These are phyloP conservation scores for Colletotrichum sp. DNA, from an alignment of 2,329 filamentous ascomycete species.

Conservation along the genomic window DNA sequence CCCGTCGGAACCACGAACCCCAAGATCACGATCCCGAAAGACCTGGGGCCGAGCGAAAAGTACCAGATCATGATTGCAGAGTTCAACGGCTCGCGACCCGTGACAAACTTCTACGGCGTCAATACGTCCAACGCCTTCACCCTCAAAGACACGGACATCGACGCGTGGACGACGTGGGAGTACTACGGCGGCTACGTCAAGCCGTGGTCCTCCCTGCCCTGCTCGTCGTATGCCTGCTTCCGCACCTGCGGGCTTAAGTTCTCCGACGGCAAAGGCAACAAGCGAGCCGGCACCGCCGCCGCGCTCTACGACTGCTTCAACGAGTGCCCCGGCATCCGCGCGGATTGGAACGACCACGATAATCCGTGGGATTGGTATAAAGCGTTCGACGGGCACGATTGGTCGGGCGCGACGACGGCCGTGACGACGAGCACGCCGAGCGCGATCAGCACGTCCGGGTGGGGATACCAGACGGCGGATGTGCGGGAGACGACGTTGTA, in stretches of 20 bases:
- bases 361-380: background rate
- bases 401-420: background rate
- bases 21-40: background rate
- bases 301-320: background rate
- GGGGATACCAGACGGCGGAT: background rate
- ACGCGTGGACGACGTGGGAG: background rate
- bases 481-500: background rate
- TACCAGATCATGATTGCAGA: background rate
- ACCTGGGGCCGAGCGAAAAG: background rate
- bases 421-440: background rate
- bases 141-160: background rate
- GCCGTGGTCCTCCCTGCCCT: background rate
- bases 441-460: background rate
- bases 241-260: constrained; percentile 3
- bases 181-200: background rate
- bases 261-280: background rate
- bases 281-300: background rate
- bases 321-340: background rate
- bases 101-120: background rate
- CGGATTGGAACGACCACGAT: background rate
- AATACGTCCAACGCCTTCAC: background rate
- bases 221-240: background rate
- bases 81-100: background rate
- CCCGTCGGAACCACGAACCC: background rate
- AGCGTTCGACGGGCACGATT: background rate